Evolutionary conservation across 306 rosid species (phyloP).

Genomic region (Acacia melanoxylon): DNA sequence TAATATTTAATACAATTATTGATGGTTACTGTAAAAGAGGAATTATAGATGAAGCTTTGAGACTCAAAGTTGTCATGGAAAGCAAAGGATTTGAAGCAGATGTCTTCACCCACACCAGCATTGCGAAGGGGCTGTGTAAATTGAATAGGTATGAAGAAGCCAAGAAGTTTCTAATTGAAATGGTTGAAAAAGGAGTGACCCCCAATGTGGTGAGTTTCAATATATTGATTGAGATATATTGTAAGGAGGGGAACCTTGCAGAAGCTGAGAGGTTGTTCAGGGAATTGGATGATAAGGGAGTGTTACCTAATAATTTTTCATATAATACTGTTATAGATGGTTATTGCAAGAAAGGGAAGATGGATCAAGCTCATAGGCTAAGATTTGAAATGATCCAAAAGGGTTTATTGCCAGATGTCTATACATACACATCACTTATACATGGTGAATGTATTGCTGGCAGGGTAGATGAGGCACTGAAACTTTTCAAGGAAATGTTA

Average conservation of each 20-base stretch:
- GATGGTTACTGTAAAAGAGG: constrained; percentile 77
- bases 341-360: constrained; percentile 61
- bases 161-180: constrained; percentile 51
- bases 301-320: constrained; percentile 56
- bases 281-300: constrained; percentile 63
- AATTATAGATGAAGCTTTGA: constrained; percentile 68
- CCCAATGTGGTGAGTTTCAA: constrained; percentile 61
- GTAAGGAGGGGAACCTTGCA: constrained; percentile 81
- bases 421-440: constrained; percentile 75
- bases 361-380: constrained; percentile 55
- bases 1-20: constrained; percentile 65
- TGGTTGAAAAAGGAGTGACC: constrained; percentile 68
- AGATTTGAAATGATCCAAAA: constrained; percentile 56
- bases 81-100: constrained; percentile 62
- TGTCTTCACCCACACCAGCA: constrained; percentile 52
- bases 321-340: constrained; percentile 75
- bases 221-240: constrained; percentile 65
- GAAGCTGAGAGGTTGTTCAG: constrained; percentile 61
- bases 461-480: constrained; percentile 60
- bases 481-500: constrained; percentile 66
- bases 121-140: constrained; percentile 68
- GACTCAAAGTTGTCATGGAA: constrained; percentile 54
- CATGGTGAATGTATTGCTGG: constrained; percentile 72
- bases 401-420: constrained; percentile 67
- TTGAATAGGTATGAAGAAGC: constrained; percentile 63